These are phyloP conservation scores for Artemisia annua DNA, from an alignment of 129 eudicot genomes.

Conservation along the genomic window DNA sequence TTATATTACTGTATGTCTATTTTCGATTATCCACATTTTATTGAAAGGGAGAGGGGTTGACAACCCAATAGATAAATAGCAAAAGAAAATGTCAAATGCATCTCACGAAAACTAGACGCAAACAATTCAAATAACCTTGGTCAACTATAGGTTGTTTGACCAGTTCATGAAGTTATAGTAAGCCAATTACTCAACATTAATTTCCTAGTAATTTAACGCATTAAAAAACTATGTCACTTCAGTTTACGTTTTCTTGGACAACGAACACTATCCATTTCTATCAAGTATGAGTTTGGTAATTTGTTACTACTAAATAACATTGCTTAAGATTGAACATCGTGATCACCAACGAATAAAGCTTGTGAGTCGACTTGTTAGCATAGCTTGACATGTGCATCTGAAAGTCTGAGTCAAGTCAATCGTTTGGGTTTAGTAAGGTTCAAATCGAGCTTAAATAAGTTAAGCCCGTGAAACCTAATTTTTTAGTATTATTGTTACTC, in stretches of 20 bases:
- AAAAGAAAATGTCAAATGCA: conserved; percentile 14
- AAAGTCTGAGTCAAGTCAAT: not conserved
- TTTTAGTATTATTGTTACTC: too few relatives aligned
- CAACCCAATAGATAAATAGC: conserved; percentile 4
- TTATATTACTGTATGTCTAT: too few relatives aligned
- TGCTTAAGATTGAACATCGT: too few relatives aligned
- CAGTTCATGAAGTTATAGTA: not conserved
- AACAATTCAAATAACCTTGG: not conserved
- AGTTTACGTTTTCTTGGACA: not conserved
- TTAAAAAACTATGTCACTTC: too few relatives aligned
- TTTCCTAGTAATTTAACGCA: not conserved
- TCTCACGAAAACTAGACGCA: not conserved
- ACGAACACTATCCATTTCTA: not conserved
- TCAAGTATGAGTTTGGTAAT: not conserved
- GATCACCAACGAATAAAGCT: not conserved
- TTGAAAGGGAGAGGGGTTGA: conserved; percentile 14
- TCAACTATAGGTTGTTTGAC: conserved; percentile 24
- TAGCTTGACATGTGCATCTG: not conserved
- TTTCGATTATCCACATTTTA: not conserved
- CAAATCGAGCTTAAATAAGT: too few relatives aligned
- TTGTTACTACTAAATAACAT: not conserved
- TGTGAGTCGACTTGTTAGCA: not conserved
- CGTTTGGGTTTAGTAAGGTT: not conserved
- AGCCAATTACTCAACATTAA: not conserved
- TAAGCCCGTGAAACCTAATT: too few relatives aligned